Base-by-base conservation (phyloP, 2,329 filamentous ascomycete genomes). In the Fusarium nodosum region DNA sequence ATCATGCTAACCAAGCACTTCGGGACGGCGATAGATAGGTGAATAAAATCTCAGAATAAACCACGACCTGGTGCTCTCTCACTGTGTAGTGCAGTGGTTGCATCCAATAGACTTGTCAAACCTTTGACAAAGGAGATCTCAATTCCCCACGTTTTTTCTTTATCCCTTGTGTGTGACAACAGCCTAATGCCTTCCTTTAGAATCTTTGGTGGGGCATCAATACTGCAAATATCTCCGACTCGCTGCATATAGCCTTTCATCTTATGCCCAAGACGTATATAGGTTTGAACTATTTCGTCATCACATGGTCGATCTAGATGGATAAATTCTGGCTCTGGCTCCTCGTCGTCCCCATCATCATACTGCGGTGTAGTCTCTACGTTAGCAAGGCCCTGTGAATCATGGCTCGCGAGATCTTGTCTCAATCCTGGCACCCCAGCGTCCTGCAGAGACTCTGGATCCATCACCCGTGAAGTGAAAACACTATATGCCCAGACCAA, bases 301-400 rank as follows among this genome's bases (percentile, higher is more conserved):
- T 71, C 68, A 7, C 67, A 71, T 11, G 68, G 68, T 5, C 68
- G 64, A 34, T 71, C 68, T 0, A 71, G 47, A 22, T 71, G 60
- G 2, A 71, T 59, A 20, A 71, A 71, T 7, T 46, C 31, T 9
- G 50, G 56, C 5, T 71, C 68, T 18, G 56, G 68, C 3, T 68
- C 60, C 31, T 62, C 38, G 4, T 33, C 28, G 15, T 62, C 57
- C 28, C 15, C 31, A 12, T 34, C 16, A 16, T 62, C 42, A 30
- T 26, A 15, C 12, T 28, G 31, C 13, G 13, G 15, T 9, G 13
- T 11, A 13, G 18, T 13, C 16, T 10, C 18, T 20, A 6, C 8
- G 7, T 18, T 28, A 31, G 11, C 16, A 34, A 47, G 28, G 9
- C 20, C 30, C 5, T 34, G 33, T 8, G 39, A 9, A 12, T 15